phyloP scores from a whole-genome alignment of 352 stramenopile genomes.

The Globisporangium uncinulatum region DNA sequence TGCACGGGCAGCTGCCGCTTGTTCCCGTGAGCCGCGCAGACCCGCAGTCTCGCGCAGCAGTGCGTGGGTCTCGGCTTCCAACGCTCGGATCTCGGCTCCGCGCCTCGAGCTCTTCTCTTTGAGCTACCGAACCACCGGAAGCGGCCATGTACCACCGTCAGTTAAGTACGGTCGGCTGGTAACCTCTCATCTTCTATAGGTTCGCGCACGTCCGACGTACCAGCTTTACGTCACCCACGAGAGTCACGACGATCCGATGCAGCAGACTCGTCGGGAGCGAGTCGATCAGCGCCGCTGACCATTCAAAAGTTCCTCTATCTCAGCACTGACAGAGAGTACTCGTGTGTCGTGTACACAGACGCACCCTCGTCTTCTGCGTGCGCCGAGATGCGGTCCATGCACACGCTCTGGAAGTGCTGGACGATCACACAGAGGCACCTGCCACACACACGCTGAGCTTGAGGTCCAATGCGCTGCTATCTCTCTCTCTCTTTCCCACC shows the following conservation, averaged over 20 bases:
- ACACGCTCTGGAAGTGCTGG: slow-evolving; percentile 66
- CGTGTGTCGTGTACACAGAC: neutral
- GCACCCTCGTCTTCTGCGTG: slow-evolving; percentile 61
- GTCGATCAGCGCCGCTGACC: slow-evolving; percentile 47
- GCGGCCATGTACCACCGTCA: neutral
- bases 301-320: neutral
- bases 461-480: neutral
- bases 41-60: slow-evolving; percentile 23
- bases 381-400: slow-evolving; percentile 50
- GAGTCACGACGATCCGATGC: slow-evolving; percentile 59
- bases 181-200: neutral
- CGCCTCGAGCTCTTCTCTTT: slow-evolving; percentile 31
- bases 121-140: slow-evolving; percentile 18
- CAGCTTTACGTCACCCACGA: slow-evolving; percentile 53
- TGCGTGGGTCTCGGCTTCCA: slow-evolving; percentile 23
- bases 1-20: slow-evolving; percentile 20
- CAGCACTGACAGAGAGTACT: neutral
- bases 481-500: neutral
- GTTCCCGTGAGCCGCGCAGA: slow-evolving; percentile 29
- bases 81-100: slow-evolving; percentile 22
- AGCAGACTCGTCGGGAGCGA: slow-evolving; percentile 56
- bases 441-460: neutral
- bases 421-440: slow-evolving; percentile 61
- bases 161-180: neutral
- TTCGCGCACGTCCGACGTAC: slow-evolving; percentile 12